Conservation (phyloP, 2,329 filamentous ascomycete genomes). For the Colletotrichum musicola region DNA sequence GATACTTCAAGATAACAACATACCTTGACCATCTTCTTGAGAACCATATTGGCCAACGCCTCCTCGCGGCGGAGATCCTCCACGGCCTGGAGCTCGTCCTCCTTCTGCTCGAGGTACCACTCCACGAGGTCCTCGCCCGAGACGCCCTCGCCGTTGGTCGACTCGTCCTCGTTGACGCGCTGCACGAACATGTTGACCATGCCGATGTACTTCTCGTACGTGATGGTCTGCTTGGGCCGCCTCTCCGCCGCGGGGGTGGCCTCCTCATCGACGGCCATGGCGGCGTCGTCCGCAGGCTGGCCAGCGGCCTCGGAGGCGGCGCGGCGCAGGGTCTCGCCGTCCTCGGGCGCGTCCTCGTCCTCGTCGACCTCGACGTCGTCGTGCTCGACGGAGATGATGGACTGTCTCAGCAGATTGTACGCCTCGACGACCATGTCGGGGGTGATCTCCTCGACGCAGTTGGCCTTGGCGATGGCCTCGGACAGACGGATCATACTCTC, state of each 20-base stretch:
- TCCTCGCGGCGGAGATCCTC: constrained; percentile 85
- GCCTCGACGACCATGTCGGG: constrained; percentile 91
- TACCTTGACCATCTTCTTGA: constrained; percentile 95
- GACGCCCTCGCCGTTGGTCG: constrained; percentile 81
- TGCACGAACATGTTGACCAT: constrained; percentile 90
- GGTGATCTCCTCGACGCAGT: constrained; percentile 92
- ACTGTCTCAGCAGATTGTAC: constrained; percentile 90
- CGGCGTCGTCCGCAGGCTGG: constrained; percentile 61
- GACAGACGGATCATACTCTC: constrained; percentile 96
- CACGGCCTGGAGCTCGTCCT: constrained; percentile 80
- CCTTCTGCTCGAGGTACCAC: constrained; percentile 94
- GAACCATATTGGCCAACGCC: constrained; percentile 81
- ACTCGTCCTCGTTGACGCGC: constrained; percentile 86
- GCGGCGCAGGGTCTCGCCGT: constrained; percentile 59
- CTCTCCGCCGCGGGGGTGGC: constrained; percentile 55
- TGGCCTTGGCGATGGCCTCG: constrained; percentile 98
- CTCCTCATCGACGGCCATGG: constrained; percentile 53
- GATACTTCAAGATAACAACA: constrained; percentile 54
- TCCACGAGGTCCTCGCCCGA: constrained; percentile 83
- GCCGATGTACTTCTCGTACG: constrained; percentile 92
- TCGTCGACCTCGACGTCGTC: constrained; percentile 97
- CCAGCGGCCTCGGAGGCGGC: constrained; percentile 55
- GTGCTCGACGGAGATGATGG: constrained; percentile 97
- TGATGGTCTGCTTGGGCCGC: constrained; percentile 84
- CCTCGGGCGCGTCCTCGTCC: constrained; percentile 67